Evolutionary conservation across 1,284 basidiomycete species (phyloP).

Genomic region (Bjerkandera adusta): DNA sequence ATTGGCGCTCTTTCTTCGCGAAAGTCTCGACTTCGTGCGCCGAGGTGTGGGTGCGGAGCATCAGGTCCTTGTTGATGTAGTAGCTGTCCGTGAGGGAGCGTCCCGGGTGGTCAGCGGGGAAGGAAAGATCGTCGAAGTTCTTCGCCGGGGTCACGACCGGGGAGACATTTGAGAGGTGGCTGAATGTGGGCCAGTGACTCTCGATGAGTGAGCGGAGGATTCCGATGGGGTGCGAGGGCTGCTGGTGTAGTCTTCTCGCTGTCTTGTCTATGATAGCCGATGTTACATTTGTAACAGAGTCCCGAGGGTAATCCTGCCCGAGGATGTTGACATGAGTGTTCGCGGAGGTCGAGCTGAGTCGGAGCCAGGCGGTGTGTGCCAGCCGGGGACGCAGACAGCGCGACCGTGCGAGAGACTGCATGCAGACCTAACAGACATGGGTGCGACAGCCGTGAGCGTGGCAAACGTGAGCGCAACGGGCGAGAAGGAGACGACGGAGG

Average conservation of each 20-base stretch:
- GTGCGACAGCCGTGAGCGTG: background rate
- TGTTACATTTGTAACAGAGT: constrained; percentile 85
- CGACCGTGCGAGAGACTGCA: too few relatives aligned
- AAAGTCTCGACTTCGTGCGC: constrained; percentile 98
- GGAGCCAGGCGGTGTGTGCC: too few relatives aligned
- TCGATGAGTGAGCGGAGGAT: constrained; percentile 88
- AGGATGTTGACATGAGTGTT: constrained; percentile 38
- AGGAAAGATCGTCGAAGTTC: constrained; percentile 98
- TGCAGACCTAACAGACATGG: too few relatives aligned
- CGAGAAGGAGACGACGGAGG: background rate
- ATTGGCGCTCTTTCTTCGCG: constrained; percentile 69
- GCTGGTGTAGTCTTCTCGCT: constrained; percentile 69
- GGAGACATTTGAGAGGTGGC: constrained; percentile 70
- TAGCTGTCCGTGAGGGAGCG: constrained; percentile 91
- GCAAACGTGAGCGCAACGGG: background rate
- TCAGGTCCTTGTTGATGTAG: constrained; percentile 87
- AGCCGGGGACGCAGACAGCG: too few relatives aligned
- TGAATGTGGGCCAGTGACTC: constrained; percentile 73
- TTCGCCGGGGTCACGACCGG: constrained; percentile 89
- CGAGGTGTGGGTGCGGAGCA: constrained; percentile 97
- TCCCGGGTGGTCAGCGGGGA: constrained; percentile 92
- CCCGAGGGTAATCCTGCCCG: constrained; percentile 62
- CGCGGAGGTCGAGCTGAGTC: background rate
- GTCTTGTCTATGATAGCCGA: constrained; percentile 81
- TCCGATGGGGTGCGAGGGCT: constrained; percentile 80